Evolutionary conservation across 352 stramenopile genomes (phyloP).

Genomic region (Pythium guiyangense): DNA sequence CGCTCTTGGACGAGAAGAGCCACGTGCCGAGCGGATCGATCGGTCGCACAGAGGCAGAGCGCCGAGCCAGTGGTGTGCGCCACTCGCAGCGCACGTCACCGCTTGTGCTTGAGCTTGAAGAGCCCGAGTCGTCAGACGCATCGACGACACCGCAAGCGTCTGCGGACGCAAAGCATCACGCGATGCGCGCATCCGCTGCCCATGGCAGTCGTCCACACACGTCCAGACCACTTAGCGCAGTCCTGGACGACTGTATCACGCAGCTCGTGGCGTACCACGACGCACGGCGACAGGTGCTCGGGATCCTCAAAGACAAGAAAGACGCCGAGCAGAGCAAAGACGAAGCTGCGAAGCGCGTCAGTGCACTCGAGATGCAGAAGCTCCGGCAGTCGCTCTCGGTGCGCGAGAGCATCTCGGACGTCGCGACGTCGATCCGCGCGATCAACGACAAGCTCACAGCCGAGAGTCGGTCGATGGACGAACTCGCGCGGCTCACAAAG

Average conservation of each 20-base stretch:
- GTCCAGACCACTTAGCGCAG: background rate
- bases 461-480: slow-evolving; percentile 52
- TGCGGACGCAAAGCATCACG: slow-evolving; percentile 5
- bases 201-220: background rate
- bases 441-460: slow-evolving; percentile 69
- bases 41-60: slow-evolving; percentile 3
- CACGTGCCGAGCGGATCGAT: background rate
- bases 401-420: slow-evolving; percentile 69
- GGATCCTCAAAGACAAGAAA: slow-evolving; percentile 66
- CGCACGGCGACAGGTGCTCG: slow-evolving; percentile 48
- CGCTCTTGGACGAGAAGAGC: slow-evolving; percentile 35
- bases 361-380: slow-evolving; percentile 80
- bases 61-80: slow-evolving; percentile 2
- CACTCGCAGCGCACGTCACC: slow-evolving; percentile 4
- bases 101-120: slow-evolving; percentile 7
- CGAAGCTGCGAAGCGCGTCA: slow-evolving; percentile 50
- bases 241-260: slow-evolving; percentile 51
- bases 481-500: slow-evolving; percentile 67
- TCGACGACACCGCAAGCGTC: background rate
- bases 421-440: slow-evolving; percentile 47
- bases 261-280: slow-evolving; percentile 58
- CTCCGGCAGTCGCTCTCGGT: slow-evolving; percentile 68
- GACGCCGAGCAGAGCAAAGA: slow-evolving; percentile 48
- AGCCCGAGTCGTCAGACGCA: background rate
- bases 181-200: background rate